A percentile compares a stretch with the other conserved stretches of the same genome.
phyloP scores from a whole-genome alignment of 176 grass and related monocot species.

The Rhynchospora tenuis region DNA sequence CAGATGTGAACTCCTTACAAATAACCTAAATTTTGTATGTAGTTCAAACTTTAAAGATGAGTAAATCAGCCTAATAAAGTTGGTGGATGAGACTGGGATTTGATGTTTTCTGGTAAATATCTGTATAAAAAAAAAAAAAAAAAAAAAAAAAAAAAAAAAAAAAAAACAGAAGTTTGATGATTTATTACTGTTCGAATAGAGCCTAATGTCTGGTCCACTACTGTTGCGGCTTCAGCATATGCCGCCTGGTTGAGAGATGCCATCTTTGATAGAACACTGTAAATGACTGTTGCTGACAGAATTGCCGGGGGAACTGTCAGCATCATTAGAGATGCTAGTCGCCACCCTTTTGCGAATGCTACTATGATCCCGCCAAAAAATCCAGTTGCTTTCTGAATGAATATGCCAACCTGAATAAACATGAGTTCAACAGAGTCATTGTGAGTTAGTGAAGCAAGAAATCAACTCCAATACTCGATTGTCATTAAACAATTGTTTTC shows the following conservation, averaged over 20 bases:
- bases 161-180: neutral
- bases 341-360: conserved; percentile 58
- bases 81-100: neutral
- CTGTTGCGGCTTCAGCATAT: conserved; percentile 40
- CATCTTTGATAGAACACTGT: conserved; percentile 37
- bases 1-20: neutral
- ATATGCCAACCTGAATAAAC: conserved; percentile 43
- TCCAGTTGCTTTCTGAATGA: conserved; percentile 39
- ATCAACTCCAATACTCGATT: neutral
- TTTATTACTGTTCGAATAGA: conserved; percentile 49
- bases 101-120: neutral
- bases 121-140: neutral
- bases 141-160: neutral
- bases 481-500: neutral
- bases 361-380: conserved; percentile 53
- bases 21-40: neutral
- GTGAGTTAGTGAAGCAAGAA: neutral
- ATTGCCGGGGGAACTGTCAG: conserved; percentile 47
- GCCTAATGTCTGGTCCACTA: conserved; percentile 59
- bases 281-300: conserved; percentile 42
- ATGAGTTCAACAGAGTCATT: neutral
- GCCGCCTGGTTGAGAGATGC: conserved; percentile 46
- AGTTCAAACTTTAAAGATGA: neutral
- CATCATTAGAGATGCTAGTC: conserved; percentile 50
- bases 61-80: neutral